These are phyloP conservation scores for Chytriomyces confervae DNA, from an alignment of 192 early-diverging fungal species.

Conservation along the genomic window DNA sequence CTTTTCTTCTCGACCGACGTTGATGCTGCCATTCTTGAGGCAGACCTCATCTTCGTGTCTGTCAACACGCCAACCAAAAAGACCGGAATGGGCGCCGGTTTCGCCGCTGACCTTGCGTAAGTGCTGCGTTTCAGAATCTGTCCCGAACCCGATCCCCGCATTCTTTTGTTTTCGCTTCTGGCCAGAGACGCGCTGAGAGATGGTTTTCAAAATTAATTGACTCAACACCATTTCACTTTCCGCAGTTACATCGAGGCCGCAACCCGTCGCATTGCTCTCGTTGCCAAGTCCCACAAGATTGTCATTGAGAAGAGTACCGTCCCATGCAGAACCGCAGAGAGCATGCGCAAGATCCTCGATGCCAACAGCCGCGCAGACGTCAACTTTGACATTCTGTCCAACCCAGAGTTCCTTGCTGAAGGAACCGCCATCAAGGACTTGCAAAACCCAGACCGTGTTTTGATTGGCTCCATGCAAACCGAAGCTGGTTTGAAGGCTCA, in stretches of 20 bases:
- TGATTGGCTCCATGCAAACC: slow-evolving; percentile 83
- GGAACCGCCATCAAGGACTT: slow-evolving; percentile 88
- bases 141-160: not conserved
- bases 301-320: slow-evolving; percentile 96
- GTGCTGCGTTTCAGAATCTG: no score
- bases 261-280: slow-evolving; percentile 80
- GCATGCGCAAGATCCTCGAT: slow-evolving; percentile 83
- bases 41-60: slow-evolving; percentile 90
- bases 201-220: not conserved
- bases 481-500: slow-evolving; percentile 77
- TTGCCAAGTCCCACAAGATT: slow-evolving; percentile 81
- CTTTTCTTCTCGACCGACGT: slow-evolving; percentile 88
- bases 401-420: slow-evolving; percentile 96
- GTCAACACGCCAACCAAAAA: slow-evolving; percentile 93
- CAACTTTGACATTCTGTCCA: slow-evolving; percentile 85
- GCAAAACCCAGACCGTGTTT: slow-evolving; percentile 83
- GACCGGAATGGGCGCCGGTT: slow-evolving; percentile 76
- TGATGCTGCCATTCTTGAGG: slow-evolving; percentile 73
- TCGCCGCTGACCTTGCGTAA: slow-evolving; percentile 83
- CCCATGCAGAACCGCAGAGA: slow-evolving; percentile 87
- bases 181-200: not conserved
- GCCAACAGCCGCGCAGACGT: slow-evolving; percentile 72
- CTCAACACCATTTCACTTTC: not conserved
- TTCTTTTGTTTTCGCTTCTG: not conserved
- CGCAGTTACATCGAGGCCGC: slow-evolving; percentile 80